Evolutionary conservation across 371 early-diverging fungal species (phyloP).

Genomic region (Batrachochytrium dendrobatidis): DNA sequence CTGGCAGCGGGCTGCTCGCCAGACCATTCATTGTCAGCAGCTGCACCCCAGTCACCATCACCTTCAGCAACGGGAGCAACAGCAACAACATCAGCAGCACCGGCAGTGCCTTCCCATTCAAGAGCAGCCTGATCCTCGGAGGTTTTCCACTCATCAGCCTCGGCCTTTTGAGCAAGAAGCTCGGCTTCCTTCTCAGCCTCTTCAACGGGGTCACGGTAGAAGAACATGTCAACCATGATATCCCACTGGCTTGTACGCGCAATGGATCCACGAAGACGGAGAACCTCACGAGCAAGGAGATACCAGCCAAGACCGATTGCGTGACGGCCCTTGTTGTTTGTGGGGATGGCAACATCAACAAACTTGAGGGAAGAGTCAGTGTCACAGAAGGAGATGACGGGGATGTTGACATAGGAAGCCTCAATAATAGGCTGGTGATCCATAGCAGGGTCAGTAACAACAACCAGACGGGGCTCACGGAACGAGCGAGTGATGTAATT

Average conservation of each 20-base stretch:
- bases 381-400: constrained; percentile 97
- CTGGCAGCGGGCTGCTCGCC: neutral
- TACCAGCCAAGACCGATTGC: constrained; percentile 96
- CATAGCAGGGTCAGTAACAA: constrained; percentile 96
- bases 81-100: constrained; percentile 31
- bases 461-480: constrained; percentile 96
- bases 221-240: constrained; percentile 98
- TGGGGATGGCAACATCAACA: constrained; percentile 99
- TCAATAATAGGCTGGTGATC: constrained; percentile 99
- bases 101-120: constrained; percentile 36
- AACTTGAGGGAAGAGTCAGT: constrained; percentile 89
- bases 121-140: constrained; percentile 18
- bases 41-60: constrained; percentile 48
- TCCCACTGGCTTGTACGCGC: constrained; percentile 79
- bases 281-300: constrained; percentile 95
- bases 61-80: constrained; percentile 26
- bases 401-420: constrained; percentile 98
- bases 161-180: constrained; percentile 25
- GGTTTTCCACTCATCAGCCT: constrained; percentile 32
- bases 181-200: constrained; percentile 76
- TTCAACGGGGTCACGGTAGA: constrained; percentile 95
- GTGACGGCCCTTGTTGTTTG: constrained; percentile 98
- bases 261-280: constrained; percentile 92
- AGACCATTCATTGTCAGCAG: constrained; percentile 15
- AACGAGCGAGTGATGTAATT: constrained; percentile 98